Percentiles rank a stretch among this genome's conserved stretches.
Conservation (phyloP, 2,329 filamentous ascomycete genomes). For the Exophiala bonariae region DNA sequence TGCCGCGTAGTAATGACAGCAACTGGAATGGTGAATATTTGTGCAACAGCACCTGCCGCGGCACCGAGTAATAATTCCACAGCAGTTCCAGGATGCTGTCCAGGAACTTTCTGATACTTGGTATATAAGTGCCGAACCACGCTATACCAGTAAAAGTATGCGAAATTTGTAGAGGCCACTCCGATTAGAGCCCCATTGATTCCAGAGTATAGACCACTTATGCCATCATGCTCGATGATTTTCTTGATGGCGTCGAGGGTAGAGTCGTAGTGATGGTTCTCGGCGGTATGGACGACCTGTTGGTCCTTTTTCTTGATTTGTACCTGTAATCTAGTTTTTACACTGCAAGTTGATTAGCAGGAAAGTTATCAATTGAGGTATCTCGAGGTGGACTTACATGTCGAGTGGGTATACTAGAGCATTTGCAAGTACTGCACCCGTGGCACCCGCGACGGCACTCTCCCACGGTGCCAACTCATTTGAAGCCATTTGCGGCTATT, state of each 20-base stretch:
- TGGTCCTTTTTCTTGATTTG: constrained; percentile 71
- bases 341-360: constrained; percentile 53
- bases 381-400: constrained; percentile 63
- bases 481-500: constrained; percentile 47
- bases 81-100: constrained; percentile 67
- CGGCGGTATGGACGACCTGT: constrained; percentile 43
- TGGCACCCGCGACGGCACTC: constrained; percentile 85
- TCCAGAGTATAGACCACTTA: constrained; percentile 82
- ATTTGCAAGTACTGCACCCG: constrained; percentile 91
- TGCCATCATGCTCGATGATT: constrained; percentile 77
- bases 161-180: constrained; percentile 96
- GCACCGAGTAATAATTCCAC: constrained; percentile 84
- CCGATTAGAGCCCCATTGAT: constrained; percentile 84
- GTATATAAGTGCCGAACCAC: constrained; percentile 78
- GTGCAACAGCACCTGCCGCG: constrained; percentile 82
- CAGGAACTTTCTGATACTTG: constrained; percentile 47
- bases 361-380: not conserved
- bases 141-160: constrained; percentile 99
- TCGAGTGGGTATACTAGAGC: constrained; percentile 94
- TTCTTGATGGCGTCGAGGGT: constrained; percentile 85
- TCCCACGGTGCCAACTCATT: constrained; percentile 89
- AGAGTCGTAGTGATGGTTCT: constrained; percentile 75
- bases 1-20: constrained; percentile 94
- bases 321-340: constrained; percentile 95
- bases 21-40: constrained; percentile 94